phyloP scores from a whole-genome alignment of 345 rosid genomes.

The Ailanthus altissimus region DNA sequence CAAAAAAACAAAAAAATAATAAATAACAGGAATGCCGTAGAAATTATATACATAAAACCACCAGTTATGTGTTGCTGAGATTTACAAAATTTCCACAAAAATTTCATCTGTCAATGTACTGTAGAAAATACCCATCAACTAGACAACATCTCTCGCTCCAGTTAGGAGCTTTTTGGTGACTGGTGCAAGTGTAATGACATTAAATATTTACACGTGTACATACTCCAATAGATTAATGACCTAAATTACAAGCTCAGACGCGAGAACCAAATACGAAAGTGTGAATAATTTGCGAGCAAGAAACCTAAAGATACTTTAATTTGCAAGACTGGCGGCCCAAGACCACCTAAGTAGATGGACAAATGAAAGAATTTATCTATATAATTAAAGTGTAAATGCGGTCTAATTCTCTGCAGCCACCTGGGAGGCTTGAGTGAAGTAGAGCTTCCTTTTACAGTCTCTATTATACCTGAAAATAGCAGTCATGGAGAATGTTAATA shows the following conservation, averaged over 20 bases:
- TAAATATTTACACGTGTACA: slow-evolving; percentile 8
- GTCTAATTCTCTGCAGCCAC: slow-evolving; percentile 44
- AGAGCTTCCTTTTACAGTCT: slow-evolving; percentile 29
- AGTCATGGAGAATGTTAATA: slow-evolving; percentile 10
- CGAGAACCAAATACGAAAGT: neutral
- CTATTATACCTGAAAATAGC: slow-evolving; percentile 44
- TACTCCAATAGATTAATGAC: neutral
- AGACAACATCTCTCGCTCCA: neutral
- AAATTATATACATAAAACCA: neutral
- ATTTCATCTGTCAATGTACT: neutral
- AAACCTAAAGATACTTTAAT: neutral
- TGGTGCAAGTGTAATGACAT: neutral
- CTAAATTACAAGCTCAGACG: slow-evolving; percentile 10
- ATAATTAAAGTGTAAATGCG: neutral
- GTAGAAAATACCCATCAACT: no score
- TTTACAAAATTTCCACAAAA: neutral
- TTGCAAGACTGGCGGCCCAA: slow-evolving; percentile 5
- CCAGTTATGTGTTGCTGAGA: neutral
- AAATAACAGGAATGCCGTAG: neutral
- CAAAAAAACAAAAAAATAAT: no score
- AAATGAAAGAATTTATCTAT: neutral
- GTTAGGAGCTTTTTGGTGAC: neutral
- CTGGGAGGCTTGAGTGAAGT: slow-evolving; percentile 42
- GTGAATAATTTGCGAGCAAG: neutral
- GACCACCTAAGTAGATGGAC: neutral